Evolutionary conservation across 2,329 filamentous ascomycete species (phyloP).

Genomic region (Xylaria sp.): DNA sequence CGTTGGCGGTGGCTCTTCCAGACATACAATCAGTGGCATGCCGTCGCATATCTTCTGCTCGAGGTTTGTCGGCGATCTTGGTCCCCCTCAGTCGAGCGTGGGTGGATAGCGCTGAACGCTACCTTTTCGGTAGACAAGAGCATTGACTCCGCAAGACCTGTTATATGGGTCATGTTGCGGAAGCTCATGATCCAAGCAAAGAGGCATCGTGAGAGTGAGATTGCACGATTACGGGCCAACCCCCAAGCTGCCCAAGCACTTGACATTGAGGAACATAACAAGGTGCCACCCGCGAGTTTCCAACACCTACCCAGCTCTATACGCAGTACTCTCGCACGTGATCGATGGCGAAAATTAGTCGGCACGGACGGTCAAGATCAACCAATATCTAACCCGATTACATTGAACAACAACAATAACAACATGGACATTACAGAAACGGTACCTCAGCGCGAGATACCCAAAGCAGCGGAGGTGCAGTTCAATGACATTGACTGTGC

Average conservation of each 20-base stretch:
- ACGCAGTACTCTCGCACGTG: constrained; percentile 60
- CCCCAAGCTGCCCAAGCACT: constrained; percentile 61
- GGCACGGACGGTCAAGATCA: constrained; percentile 45
- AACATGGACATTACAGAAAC: constrained; percentile 5
- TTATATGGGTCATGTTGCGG: constrained; percentile 65
- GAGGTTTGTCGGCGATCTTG: constrained; percentile 62
- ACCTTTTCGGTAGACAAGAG: constrained; percentile 55
- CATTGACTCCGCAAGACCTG: constrained; percentile 58
- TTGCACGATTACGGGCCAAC: constrained; percentile 60
- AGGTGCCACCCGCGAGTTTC: constrained; percentile 59
- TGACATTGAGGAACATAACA: constrained; percentile 61
- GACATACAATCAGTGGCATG: constrained; percentile 69
- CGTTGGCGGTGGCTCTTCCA: constrained; percentile 70
- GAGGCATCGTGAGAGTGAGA: constrained; percentile 63
- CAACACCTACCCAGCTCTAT: constrained; percentile 59
- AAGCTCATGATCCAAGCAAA: constrained; percentile 65
- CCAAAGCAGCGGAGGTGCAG: constrained; percentile 38
- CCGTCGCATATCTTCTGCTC: constrained; percentile 66
- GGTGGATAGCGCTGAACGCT: constrained; percentile 59
- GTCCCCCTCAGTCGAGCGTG: constrained; percentile 62
- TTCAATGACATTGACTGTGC: constrained; percentile 51
- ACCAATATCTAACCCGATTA: constrained; percentile 33
- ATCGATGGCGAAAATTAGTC: constrained; percentile 65
- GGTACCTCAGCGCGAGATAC: constrained; percentile 7
- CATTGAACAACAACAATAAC: constrained; percentile 5